Conservation (phyloP, 1,284 basidiomycete genomes). For the Boletus sp. region DNA sequence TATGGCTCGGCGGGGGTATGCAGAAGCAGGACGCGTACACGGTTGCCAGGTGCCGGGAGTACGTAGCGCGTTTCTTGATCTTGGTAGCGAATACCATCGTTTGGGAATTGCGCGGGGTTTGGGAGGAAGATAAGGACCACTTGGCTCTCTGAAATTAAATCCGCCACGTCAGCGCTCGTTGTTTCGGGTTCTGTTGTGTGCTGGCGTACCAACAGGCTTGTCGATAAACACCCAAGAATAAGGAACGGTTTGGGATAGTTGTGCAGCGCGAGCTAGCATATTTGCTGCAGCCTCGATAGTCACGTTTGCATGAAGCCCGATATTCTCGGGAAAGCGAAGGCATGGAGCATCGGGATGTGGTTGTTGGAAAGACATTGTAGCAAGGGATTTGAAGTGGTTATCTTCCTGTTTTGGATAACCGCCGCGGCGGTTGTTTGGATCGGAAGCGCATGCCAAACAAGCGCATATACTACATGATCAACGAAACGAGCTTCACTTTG, state of each 20-base stretch:
- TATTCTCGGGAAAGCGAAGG: conserved; percentile 64
- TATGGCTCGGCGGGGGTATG: background rate
- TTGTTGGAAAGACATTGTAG: conserved; percentile 38
- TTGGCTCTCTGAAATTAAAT: conserved; percentile 53
- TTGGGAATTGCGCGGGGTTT: conserved; percentile 54
- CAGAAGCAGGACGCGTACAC: conserved; percentile 41
- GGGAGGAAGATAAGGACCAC: conserved; percentile 61
- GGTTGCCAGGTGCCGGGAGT: conserved; percentile 46
- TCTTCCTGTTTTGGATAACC: conserved; percentile 13
- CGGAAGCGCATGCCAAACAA: conserved; percentile 30
- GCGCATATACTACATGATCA: conserved; percentile 13
- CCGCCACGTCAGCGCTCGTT: background rate
- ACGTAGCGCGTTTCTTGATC: conserved; percentile 62
- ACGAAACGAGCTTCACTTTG: no score
- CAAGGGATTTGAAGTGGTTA: background rate
- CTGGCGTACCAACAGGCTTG: conserved; percentile 59
- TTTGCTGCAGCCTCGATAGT: conserved; percentile 55
- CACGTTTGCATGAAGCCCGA: conserved; percentile 55
- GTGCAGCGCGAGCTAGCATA: conserved; percentile 58
- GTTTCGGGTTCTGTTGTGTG: background rate
- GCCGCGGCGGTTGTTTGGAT: conserved; percentile 31
- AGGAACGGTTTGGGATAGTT: conserved; percentile 54
- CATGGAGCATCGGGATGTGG: conserved; percentile 51
- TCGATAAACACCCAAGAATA: conserved; percentile 73
- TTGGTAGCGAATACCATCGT: conserved; percentile 70